Evolutionary conservation across 305 asterid species (phyloP).

Genomic region (Rubia tinctorum): DNA sequence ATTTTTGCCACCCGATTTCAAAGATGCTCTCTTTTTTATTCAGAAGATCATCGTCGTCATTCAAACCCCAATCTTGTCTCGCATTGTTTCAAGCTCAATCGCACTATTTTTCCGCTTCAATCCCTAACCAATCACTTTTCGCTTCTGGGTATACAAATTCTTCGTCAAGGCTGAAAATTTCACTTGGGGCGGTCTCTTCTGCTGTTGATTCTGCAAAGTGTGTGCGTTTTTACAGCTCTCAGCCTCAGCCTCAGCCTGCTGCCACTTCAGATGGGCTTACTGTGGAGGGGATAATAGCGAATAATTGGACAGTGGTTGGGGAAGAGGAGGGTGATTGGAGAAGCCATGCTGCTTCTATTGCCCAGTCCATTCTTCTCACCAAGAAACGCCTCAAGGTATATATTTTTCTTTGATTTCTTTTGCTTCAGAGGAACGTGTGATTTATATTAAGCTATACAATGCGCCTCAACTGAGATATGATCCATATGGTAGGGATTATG

Average conservation of each 20-base stretch:
- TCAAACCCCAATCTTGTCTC: conserved; percentile 23
- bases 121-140: conserved; percentile 15
- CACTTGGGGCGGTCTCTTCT: conserved; percentile 22
- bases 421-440: not conserved
- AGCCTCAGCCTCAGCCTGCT: conserved; percentile 55
- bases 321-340: conserved; percentile 84
- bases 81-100: conserved; percentile 22
- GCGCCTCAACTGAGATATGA: not conserved
- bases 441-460: not conserved
- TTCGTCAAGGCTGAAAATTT: conserved; percentile 20
- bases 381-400: conserved; percentile 77
- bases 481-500: too few species aligned
- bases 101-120: conserved; percentile 16
- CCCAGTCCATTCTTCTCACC: conserved; percentile 80
- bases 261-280: conserved; percentile 79
- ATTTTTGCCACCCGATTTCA: not conserved
- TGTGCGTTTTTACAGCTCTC: conserved; percentile 44
- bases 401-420: not conserved
- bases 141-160: conserved; percentile 22
- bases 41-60: conserved; percentile 32
- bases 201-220: not conserved
- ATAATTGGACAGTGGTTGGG: conserved; percentile 67
- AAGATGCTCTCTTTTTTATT: conserved; percentile 49
- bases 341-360: conserved; percentile 88
- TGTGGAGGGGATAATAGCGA: conserved; percentile 67